These are phyloP conservation scores for Hypoxylon rubiginosum DNA, from an alignment of 2,329 filamentous ascomycete genomes.

Conservation along the genomic window DNA sequence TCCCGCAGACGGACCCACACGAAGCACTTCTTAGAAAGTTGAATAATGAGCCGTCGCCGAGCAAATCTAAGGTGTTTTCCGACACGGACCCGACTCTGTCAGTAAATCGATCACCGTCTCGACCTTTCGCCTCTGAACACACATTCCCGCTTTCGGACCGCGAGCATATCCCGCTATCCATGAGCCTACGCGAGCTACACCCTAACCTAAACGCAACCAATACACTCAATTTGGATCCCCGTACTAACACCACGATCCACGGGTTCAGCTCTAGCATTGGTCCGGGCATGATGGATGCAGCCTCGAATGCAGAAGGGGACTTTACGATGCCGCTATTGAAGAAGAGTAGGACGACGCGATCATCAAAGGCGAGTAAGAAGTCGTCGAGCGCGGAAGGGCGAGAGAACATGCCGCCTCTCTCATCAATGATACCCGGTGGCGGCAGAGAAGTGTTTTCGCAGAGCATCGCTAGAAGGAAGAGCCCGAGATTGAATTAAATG, in stretches of 20 bases:
- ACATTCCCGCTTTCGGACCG: conserved; percentile 35
- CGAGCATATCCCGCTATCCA: conserved; percentile 52
- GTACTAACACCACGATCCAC: conserved; percentile 58
- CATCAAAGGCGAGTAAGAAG: conserved; percentile 55
- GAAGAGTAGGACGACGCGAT: conserved; percentile 56
- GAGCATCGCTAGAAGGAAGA: conserved; percentile 66
- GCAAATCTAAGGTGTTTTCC: conserved; percentile 58
- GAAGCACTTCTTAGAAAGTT: conserved; percentile 60
- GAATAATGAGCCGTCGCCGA: conserved; percentile 54
- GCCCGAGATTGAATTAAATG: conserved; percentile 60
- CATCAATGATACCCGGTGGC: conserved; percentile 46
- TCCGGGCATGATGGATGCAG: conserved; percentile 31
- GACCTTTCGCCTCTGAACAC: conserved; percentile 42
- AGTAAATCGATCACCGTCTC: conserved; percentile 47
- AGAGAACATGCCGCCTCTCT: conserved; percentile 63
- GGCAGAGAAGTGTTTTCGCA: conserved; percentile 58
- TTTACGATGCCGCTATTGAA: conserved; percentile 62
- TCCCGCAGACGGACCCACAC: conserved; percentile 78
- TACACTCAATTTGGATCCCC: conserved; percentile 59
- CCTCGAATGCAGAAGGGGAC: conserved; percentile 51
- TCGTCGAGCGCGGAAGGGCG: conserved; percentile 58
- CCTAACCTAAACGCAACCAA: conserved; percentile 63
- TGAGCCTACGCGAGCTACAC: conserved; percentile 69
- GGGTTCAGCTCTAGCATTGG: conserved; percentile 43
- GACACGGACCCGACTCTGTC: conserved; percentile 52